Percentiles rank a stretch among this genome's conserved stretches.
These are phyloP conservation scores for Hypomyces rosellus DNA, from an alignment of 2,329 filamentous ascomycete species.

Conservation along the genomic window DNA sequence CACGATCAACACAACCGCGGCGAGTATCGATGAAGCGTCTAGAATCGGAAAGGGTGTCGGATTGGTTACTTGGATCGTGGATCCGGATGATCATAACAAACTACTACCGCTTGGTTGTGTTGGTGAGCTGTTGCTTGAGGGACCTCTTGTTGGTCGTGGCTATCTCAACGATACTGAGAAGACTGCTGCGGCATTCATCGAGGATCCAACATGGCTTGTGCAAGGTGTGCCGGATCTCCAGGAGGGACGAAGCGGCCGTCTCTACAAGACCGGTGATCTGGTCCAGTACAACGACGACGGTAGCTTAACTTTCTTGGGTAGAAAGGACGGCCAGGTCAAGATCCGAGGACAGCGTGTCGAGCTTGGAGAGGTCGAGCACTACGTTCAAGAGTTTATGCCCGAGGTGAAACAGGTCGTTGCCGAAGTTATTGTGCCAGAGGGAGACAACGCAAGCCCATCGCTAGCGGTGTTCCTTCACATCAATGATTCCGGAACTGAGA, in stretches of 20 bases:
- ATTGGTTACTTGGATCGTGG: conserved; percentile 17
- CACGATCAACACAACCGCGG: too few relatives aligned
- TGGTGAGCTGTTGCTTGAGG: conserved; percentile 25
- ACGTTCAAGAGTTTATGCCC: background rate
- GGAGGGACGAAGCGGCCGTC: conserved; percentile 19
- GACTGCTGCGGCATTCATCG: conserved; percentile 24
- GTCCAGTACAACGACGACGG: conserved; percentile 34
- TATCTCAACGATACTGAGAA: conserved; percentile 18
- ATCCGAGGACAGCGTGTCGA: conserved; percentile 51
- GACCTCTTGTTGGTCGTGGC: conserved; percentile 17
- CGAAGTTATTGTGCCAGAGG: background rate
- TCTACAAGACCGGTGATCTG: conserved; percentile 44
- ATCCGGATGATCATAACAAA: conserved; percentile 12
- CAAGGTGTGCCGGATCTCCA: background rate
- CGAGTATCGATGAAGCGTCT: too few relatives aligned
- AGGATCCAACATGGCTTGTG: conserved; percentile 36
- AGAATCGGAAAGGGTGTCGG: too few relatives aligned
- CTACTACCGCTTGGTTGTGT: conserved; percentile 16
- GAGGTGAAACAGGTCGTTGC: background rate
- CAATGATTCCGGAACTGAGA: background rate
- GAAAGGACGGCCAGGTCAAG: conserved; percentile 54
- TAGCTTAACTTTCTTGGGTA: conserved; percentile 37
- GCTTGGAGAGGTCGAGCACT: conserved; percentile 24
- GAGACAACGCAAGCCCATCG: background rate
- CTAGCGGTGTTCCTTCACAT: background rate